A percentile compares a stretch with the other conserved stretches of the same genome.
Conservation (phyloP, 768 basidiomycete genomes). For the Filobasidium wieringae region DNA sequence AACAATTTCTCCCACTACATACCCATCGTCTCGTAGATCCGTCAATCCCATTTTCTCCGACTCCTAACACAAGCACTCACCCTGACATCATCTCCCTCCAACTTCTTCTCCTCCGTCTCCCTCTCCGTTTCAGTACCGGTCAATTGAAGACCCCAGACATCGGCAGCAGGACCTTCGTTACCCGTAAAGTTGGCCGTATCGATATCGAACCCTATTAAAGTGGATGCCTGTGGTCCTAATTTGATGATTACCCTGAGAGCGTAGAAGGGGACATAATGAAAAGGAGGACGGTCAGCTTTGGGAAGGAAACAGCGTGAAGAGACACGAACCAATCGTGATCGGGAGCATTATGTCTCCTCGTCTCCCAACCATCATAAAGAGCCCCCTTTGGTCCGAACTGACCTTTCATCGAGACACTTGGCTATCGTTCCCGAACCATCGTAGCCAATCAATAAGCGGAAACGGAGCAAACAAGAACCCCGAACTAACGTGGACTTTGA, state of each 20-base stretch:
- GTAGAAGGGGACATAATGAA: background rate
- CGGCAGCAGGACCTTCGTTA: constrained; percentile 56
- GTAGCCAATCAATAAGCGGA: background rate
- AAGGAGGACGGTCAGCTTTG: background rate
- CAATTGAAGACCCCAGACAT: constrained; percentile 48
- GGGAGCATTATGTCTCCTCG: constrained; percentile 56
- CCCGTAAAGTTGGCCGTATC: constrained; percentile 95
- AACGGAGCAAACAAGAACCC: background rate
- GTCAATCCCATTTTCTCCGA: background rate
- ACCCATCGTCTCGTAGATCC: background rate
- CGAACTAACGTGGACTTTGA: constrained; percentile 60
- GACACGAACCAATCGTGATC: constrained; percentile 64
- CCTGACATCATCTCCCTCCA: constrained; percentile 8
- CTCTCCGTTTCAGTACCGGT: constrained; percentile 2
- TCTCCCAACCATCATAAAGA: constrained; percentile 89
- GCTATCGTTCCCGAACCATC: constrained; percentile 47
- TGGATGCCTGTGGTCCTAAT: constrained; percentile 60
- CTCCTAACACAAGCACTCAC: constrained; percentile 1
- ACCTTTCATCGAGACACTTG: constrained; percentile 79
- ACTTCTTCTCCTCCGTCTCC: constrained; percentile 1
- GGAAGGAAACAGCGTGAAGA: background rate
- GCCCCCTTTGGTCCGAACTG: constrained; percentile 95
- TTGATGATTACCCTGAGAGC: constrained; percentile 69
- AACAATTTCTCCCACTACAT: constrained; percentile 60
- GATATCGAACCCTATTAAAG: constrained; percentile 71